Conservation (phyloP, 176 grass and related monocot species). For the Pontederia crassipes region DNA sequence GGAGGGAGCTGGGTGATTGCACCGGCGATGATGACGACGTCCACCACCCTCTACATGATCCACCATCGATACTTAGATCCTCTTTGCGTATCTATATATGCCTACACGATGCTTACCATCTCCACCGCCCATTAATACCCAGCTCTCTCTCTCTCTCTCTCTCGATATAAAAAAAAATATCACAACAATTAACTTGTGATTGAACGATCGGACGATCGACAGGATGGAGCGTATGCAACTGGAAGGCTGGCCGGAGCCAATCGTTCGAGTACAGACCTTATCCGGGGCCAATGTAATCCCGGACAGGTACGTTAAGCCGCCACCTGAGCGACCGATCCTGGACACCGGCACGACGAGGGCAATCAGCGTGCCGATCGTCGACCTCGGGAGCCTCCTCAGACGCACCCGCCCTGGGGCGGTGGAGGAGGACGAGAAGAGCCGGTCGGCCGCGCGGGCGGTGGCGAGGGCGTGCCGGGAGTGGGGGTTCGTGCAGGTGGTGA, state of each 20-base stretch:
- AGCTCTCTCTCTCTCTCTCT: background rate
- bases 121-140: background rate
- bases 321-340: background rate
- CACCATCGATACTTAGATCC: no score
- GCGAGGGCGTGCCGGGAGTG: background rate
- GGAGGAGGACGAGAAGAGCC: no score
- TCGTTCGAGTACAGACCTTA: background rate
- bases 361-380: background rate
- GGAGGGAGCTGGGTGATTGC: no score
- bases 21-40: no score
- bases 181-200: background rate
- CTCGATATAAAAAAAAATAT: background rate
- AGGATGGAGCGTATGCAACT: background rate
- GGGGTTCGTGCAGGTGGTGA: conserved; percentile 3
- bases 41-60: no score
- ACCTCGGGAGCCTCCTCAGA: background rate
- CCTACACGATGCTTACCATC: no score
- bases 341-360: background rate
- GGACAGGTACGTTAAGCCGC: background rate
- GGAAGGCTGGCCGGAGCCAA: conserved; percentile 4
- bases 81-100: no score
- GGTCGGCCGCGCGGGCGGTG: background rate
- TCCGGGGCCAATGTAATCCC: background rate
- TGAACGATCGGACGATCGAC: background rate
- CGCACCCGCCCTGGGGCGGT: background rate